Evolutionary conservation across 352 stramenopile species (phyloP).

Genomic region (Phytophthora brassicae): DNA sequence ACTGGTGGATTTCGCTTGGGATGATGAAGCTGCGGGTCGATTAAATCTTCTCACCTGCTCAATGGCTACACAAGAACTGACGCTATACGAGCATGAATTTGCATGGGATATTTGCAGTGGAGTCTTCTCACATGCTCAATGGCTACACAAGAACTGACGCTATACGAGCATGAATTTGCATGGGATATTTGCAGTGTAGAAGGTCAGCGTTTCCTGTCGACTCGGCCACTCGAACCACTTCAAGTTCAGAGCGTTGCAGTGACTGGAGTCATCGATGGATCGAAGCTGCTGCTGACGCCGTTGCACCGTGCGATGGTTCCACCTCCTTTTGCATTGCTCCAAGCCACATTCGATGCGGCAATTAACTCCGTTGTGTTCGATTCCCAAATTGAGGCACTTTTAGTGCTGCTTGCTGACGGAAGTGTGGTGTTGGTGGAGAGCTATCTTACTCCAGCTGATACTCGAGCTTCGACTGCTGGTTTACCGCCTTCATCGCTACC

Average conservation of each 20-base stretch:
- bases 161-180: slow-evolving; percentile 56
- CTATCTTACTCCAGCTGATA: slow-evolving; percentile 32
- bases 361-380: slow-evolving; percentile 69
- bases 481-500: slow-evolving; percentile 14
- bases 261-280: slow-evolving; percentile 60
- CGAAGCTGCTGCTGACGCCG: slow-evolving; percentile 64
- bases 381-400: slow-evolving; percentile 35
- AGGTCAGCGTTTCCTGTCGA: slow-evolving; percentile 5
- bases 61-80: slow-evolving; percentile 1
- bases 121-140: slow-evolving; percentile 35
- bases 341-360: slow-evolving; percentile 35
- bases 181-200: slow-evolving; percentile 45
- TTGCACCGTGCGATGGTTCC: slow-evolving; percentile 66
- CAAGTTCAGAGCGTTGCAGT: slow-evolving; percentile 39
- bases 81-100: slow-evolving; percentile 56
- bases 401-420: slow-evolving; percentile 44
- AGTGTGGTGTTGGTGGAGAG: slow-evolving; percentile 49
- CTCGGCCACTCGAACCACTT: background rate
- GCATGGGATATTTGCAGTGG: too few species aligned
- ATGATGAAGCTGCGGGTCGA: slow-evolving; percentile 46
- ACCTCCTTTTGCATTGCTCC: slow-evolving; percentile 59
- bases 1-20: slow-evolving; percentile 51
- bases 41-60: slow-evolving; percentile 43
- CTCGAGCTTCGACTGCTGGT: slow-evolving; percentile 17
- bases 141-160: slow-evolving; percentile 4